Evolutionary conservation across 345 rosid species (phyloP), one percentile per base, ranked within the genome.

Genomic region (Ceriops decandra): DNA sequence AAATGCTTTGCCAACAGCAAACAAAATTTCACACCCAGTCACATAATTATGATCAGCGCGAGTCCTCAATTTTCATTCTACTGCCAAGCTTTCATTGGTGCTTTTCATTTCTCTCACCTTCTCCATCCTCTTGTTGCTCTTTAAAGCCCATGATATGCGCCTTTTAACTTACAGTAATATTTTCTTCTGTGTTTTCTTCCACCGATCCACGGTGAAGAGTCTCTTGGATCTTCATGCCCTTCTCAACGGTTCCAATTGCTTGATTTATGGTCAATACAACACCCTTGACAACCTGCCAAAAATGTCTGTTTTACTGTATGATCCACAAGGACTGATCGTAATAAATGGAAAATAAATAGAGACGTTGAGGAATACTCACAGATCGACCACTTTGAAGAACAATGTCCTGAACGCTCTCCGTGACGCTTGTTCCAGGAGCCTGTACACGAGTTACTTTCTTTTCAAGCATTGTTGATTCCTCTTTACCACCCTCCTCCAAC

Each of bases 261-360:
- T 87, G 96, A 78, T 95, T 95, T 75, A 90, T 86, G 1, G 96
- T 90, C 77, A 91, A 78, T 47, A 83, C 89, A 32, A 95, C 93
- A 80, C 86, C 99, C 56, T 88, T 81, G 33, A 87, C 86, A 3
- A 88, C 92, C 96, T 90, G 82, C 21, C 27, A 7, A 52, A 49
- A 32, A 38, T 30, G 7, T 54, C 7, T 54, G 28, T 7, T 1
- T 5, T 3, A 54, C 16, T 54, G 4, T 22, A 22, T 15, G 27
- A 8, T 10, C 17, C 24, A 8, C 30, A 33, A 2, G 5, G 26
- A 32, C 11, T 22, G 26, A 68, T 38, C 47, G 47, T 38, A 38
- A 38, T 16, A 38, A 38, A 38, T 38, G 16, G 38, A 52, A 11
- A 32, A 32, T 4, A 52, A 11, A 17, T 32, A 10, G 31, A 24